Evolutionary conservation across 2,329 filamentous ascomycete genomes (phyloP).

Genomic region (Pseudogymnoascus sp.): DNA sequence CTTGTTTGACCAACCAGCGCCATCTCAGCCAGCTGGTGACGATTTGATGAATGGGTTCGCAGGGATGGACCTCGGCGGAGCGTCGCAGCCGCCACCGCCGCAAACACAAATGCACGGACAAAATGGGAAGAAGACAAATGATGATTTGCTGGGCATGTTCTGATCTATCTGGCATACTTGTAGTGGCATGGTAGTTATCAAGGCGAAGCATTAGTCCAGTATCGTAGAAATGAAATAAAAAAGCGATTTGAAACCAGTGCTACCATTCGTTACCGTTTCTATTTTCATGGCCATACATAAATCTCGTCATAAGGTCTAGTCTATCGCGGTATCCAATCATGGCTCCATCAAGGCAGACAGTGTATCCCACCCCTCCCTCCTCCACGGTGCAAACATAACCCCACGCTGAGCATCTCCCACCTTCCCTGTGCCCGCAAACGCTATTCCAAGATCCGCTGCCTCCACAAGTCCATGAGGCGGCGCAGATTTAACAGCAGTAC

Average conservation of each 20-base stretch:
- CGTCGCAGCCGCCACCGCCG: constrained; percentile 57
- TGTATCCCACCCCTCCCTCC: constrained; percentile 22
- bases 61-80: constrained; percentile 64
- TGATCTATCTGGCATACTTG: constrained; percentile 25
- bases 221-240: constrained; percentile 6
- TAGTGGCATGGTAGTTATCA: not conserved
- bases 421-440: constrained; percentile 66
- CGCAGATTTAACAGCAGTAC: constrained; percentile 66
- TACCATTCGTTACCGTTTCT: not conserved
- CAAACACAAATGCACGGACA: constrained; percentile 44
- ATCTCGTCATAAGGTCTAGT: constrained; percentile 2
- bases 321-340: not conserved
- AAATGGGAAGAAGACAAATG: constrained; percentile 43
- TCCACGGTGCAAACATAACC: constrained; percentile 77
- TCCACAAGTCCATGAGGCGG: constrained; percentile 64
- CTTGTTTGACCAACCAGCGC: constrained; percentile 47
- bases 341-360: constrained; percentile 15
- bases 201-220: not conserved
- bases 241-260: not conserved
- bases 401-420: constrained; percentile 68
- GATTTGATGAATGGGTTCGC: constrained; percentile 70
- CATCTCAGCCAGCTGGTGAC: constrained; percentile 23
- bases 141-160: constrained; percentile 55
- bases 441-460: constrained; percentile 61
- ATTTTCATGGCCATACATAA: not conserved